A percentile compares a stretch with the other conserved stretches of the same genome.
phyloP scores from a whole-genome alignment of 1,139 yeast genomes.

The Ogataea hybrid region DNA sequence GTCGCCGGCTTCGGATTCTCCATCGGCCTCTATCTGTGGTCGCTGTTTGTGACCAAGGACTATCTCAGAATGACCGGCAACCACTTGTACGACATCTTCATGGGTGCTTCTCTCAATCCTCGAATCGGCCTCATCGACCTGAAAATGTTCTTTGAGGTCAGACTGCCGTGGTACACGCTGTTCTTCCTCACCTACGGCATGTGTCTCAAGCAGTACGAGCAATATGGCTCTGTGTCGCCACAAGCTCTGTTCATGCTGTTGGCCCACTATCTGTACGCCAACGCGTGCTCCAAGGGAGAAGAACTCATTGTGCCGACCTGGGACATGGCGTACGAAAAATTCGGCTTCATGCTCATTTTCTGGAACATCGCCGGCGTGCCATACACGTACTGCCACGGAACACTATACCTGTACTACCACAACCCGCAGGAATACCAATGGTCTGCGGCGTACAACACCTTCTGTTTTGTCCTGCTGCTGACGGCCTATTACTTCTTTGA shows the following conservation, averaged over 20 bases:
- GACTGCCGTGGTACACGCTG: constrained; percentile 94
- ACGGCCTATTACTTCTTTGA: constrained; percentile 90
- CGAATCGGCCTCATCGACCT: constrained; percentile 88
- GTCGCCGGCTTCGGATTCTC: constrained; percentile 71
- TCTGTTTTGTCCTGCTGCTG: constrained; percentile 55
- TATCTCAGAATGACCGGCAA: constrained; percentile 92
- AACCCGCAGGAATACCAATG: constrained; percentile 79
- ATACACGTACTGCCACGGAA: constrained; percentile 93
- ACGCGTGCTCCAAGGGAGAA: constrained; percentile 97
- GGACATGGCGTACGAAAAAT: constrained; percentile 99
- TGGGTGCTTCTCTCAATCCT: constrained; percentile 98
- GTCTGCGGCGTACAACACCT: constrained; percentile 57
- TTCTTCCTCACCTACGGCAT: constrained; percentile 76
- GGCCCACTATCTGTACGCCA: constrained; percentile 94
- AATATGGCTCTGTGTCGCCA: constrained; percentile 74
- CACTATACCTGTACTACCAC: constrained; percentile 77
- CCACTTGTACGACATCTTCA: constrained; percentile 83
- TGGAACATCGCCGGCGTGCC: constrained; percentile 99
- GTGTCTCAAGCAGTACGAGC: constrained; percentile 74
- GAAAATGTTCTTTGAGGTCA: constrained; percentile 96
- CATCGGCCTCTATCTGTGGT: constrained; percentile 58
- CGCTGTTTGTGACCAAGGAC: constrained; percentile 64
- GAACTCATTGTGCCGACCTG: constrained; percentile 96
- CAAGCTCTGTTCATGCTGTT: constrained; percentile 72
- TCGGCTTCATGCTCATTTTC: constrained; percentile 95